Evolutionary conservation across 1,139 yeast genomes (phyloP).

Genomic region (Hansenula anomala): DNA sequence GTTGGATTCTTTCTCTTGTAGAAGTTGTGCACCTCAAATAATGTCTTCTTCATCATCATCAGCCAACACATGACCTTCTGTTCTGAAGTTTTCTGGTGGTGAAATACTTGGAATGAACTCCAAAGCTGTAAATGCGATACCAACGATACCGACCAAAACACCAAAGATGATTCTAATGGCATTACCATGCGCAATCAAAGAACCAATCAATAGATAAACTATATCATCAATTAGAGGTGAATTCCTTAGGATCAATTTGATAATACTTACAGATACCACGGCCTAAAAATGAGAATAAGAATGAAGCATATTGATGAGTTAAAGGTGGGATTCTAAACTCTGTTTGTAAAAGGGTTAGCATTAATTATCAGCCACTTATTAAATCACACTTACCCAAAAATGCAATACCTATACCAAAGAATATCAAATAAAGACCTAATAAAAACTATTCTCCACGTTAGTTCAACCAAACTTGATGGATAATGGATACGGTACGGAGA

Average conservation of each 20-base stretch:
- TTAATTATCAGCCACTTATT: too few relatives aligned
- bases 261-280: slow-evolving; percentile 60
- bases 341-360: too few relatives aligned
- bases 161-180: slow-evolving; percentile 52
- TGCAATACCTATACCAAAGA: slow-evolving; percentile 52
- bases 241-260: not conserved
- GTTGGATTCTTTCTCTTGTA: too few relatives aligned
- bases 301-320: slow-evolving; percentile 69
- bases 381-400: slow-evolving; percentile 48
- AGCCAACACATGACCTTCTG: slow-evolving; percentile 19
- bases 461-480: too few relatives aligned
- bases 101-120: slow-evolving; percentile 70
- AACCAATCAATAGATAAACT: slow-evolving; percentile 65
- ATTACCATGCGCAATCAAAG: slow-evolving; percentile 57
- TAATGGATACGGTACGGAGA: too few relatives aligned
- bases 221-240: not conserved
- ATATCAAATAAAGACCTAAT: slow-evolving; percentile 50
- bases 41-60: slow-evolving; percentile 25
- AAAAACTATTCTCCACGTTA: too few relatives aligned
- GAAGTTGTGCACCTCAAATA: slow-evolving; percentile 6
- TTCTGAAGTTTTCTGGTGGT: slow-evolving; percentile 61
- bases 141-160: slow-evolving; percentile 50
- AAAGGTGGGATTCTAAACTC: slow-evolving; percentile 67
- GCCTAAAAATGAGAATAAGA: slow-evolving; percentile 78
- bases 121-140: slow-evolving; percentile 52